Base-by-base conservation (phyloP, 495 filamentous ascomycete genomes). In the Daldinia caldariorum region DNA sequence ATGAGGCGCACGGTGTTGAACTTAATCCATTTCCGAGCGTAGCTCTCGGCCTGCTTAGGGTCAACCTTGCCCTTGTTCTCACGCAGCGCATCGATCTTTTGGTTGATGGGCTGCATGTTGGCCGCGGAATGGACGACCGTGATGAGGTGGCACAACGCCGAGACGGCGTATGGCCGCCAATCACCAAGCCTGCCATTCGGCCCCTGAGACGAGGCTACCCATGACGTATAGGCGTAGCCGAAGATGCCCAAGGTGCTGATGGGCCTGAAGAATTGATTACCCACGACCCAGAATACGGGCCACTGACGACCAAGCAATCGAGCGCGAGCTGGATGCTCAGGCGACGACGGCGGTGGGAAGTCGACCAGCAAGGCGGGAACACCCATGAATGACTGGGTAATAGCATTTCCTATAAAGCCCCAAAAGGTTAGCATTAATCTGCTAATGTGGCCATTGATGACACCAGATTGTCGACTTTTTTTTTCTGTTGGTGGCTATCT, bases 101-200 rank as follows among this genome's bases (percentile, higher is more conserved):
- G 76, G 64, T 85, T 84, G 58, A 84, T 65, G 49, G 82, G 81
- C 78, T 83, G 82, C 83, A 85, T 83, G 59, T 85, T 85, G 3
- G 80, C 7, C 2, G 83, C 83, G 16, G 77, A 80, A 53, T 84
- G 82, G 35, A 84, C 62, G n/a, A 84, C 79, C 0, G 78, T 82
- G 34, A 79, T 67, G 12, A 85, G 68, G 43, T 85, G 82, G 58
- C 79, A 79, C 6, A 74, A 31, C 34, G 83, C 81, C 0, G 75
- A 64, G 7, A 82, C 29, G 0, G 80, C 80, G 37, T 78, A 83
- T 5, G 78, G 12, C 22, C 71, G 74, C 83, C 82, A 85, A 58
- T 81, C 81, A 29, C 72, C 68, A 49, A 72, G 72, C 7, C 49
- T 58, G 47, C 66, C 35, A 20, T 65, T 47, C 2, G 68, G 10